phyloP scores from a whole-genome alignment of 305 asterid genomes.

The Fraxinus ornus region DNA sequence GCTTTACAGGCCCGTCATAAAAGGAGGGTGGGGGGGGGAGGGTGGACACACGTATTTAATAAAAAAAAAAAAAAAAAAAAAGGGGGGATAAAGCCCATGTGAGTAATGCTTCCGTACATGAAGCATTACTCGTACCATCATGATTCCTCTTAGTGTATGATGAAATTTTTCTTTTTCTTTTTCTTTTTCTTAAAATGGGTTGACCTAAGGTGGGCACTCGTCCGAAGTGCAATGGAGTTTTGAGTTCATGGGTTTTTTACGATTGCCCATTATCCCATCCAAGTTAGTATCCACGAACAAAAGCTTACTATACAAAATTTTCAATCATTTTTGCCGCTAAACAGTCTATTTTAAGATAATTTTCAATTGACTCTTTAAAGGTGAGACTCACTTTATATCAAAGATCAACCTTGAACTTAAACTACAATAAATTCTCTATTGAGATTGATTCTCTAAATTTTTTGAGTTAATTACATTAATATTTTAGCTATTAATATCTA shows the following conservation, averaged over 20 bases:
- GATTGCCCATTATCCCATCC: too few species aligned
- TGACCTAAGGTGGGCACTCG: background rate
- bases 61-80: too few species aligned
- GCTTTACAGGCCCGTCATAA: too few species aligned
- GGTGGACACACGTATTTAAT: too few species aligned
- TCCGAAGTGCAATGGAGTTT: background rate
- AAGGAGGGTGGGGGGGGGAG: too few species aligned
- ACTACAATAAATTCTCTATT: too few species aligned
- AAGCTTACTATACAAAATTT: background rate
- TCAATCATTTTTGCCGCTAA: background rate
- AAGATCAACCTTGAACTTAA: background rate
- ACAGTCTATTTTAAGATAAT: background rate
- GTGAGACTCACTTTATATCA: too few species aligned
- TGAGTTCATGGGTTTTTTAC: background rate
- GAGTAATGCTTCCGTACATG: too few species aligned
- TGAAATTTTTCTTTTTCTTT: background rate
- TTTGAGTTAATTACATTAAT: background rate
- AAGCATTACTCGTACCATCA: background rate
- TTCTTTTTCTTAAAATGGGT: background rate
- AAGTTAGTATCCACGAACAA: background rate
- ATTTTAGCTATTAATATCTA: background rate
- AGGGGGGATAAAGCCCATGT: too few species aligned
- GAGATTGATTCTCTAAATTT: background rate
- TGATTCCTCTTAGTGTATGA: background rate
- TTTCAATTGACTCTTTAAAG: too few species aligned